phyloP scores from a whole-genome alignment of 352 stramenopile species.

The Phytophthora sojae region DNA sequence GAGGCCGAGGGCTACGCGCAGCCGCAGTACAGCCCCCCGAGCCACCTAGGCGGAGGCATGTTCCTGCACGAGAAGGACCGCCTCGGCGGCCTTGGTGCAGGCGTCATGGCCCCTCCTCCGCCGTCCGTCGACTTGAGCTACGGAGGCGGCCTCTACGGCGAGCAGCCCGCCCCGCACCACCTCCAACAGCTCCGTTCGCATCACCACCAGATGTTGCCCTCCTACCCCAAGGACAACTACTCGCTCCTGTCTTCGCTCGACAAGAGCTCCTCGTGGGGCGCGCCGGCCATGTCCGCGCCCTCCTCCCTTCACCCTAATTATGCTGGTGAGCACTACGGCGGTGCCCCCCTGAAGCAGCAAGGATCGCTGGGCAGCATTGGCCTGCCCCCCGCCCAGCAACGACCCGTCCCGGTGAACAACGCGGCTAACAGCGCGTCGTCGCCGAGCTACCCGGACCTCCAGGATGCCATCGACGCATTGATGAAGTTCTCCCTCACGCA shows the following conservation, averaged over 20 bases:
- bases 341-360: constrained; percentile 40
- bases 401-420: constrained; percentile 30
- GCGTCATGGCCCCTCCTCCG: constrained; percentile 41
- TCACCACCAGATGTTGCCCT: constrained; percentile 45
- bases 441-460: constrained; percentile 75
- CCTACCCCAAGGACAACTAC: constrained; percentile 73
- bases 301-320: constrained; percentile 61
- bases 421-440: constrained; percentile 41
- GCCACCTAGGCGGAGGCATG: constrained; percentile 47
- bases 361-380: constrained; percentile 47
- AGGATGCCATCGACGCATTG: constrained; percentile 89
- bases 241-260: constrained; percentile 70
- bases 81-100: constrained; percentile 25
- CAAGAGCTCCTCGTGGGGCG: constrained; percentile 59
- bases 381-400: constrained; percentile 34
- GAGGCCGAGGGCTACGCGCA: constrained; percentile 68
- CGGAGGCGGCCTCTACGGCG: constrained; percentile 38
- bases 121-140: constrained; percentile 43
- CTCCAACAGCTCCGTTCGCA: constrained; percentile 36
- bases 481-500: constrained; percentile 86
- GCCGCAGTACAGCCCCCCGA: constrained; percentile 63
- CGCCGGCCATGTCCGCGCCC: constrained; percentile 25
- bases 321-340: constrained; percentile 51
- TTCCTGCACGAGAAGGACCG: constrained; percentile 71
- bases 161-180: constrained; percentile 41